Conservation (phyloP, 2,329 filamentous ascomycete genomes). For the Xylaria sp. region DNA sequence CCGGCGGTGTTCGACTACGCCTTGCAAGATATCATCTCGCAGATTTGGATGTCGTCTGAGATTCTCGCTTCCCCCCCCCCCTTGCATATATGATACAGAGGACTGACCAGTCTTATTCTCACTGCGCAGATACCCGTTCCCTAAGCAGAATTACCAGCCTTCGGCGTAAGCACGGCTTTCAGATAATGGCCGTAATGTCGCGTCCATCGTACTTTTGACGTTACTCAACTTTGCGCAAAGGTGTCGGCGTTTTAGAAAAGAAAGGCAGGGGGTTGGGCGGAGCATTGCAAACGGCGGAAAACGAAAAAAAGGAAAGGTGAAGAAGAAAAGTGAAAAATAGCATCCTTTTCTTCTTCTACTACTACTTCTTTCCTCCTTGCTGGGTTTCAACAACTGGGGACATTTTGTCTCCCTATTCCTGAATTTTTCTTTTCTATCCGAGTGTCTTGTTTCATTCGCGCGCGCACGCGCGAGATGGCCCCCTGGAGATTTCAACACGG, state of each 20-base stretch:
- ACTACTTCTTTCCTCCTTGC: conserved; percentile 18
- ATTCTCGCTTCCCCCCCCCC: conserved; percentile 10
- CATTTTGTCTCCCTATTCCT: not conserved
- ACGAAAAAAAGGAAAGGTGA: conserved; percentile 20
- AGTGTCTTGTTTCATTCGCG: not conserved
- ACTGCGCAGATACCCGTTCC: conserved; percentile 70
- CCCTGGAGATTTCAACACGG: not conserved
- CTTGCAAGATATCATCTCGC: too few relatives aligned
- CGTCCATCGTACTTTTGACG: conserved; percentile 36
- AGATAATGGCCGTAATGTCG: not conserved
- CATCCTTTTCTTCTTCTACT: too few relatives aligned
- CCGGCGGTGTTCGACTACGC: too few relatives aligned
- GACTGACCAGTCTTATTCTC: conserved; percentile 19
- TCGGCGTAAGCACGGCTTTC: conserved; percentile 33
- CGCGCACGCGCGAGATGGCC: not conserved
- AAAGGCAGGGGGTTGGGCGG: conserved; percentile 9
- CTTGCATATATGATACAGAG: conserved; percentile 2
- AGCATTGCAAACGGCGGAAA: conserved; percentile 22
- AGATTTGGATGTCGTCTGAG: not conserved
- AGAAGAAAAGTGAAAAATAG: conserved; percentile 19
- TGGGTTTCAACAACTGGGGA: conserved; percentile 33
- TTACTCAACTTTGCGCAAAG: conserved; percentile 43
- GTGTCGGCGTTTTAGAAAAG: conserved; percentile 34
- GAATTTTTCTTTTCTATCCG: not conserved
- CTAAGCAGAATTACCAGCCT: conserved; percentile 74